These are phyloP conservation scores for Glomus cerebriforme DNA, from an alignment of 192 early-diverging fungal species.

Conservation along the genomic window DNA sequence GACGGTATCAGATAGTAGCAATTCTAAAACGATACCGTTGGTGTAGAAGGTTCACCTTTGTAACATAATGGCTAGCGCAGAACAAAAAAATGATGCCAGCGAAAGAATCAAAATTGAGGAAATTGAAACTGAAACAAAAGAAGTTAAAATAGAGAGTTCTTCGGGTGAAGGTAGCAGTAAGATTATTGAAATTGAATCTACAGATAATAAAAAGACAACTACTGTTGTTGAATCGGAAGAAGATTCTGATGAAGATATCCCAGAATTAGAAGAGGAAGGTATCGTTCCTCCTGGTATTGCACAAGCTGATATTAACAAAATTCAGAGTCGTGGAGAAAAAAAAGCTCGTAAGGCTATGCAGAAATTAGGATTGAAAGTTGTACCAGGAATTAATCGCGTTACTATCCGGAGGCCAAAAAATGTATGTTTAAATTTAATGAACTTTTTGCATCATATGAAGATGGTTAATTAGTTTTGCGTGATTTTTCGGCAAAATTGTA, in stretches of 20 bases:
- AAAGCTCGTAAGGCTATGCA: conserved; percentile 97
- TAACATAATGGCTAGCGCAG: neutral
- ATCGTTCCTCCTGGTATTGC: conserved; percentile 6
- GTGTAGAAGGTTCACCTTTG: neutral
- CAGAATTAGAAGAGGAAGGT: conserved; percentile 42
- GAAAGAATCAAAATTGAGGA: neutral
- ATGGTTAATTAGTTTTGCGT: neutral
- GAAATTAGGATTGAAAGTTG: conserved; percentile 87
- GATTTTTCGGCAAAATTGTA: neutral
- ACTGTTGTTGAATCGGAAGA: conserved; percentile 38
- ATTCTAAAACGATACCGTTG: no score
- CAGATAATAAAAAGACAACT: conserved; percentile 1
- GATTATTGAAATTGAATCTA: neutral
- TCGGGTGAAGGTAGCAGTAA: neutral
- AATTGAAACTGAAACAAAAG: neutral
- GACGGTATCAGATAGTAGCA: no score
- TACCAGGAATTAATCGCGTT: conserved; percentile 86
- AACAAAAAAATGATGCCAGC: neutral
- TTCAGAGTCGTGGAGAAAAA: conserved; percentile 84
- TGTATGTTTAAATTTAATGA: conserved; percentile 47
- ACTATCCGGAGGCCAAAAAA: conserved; percentile 82
- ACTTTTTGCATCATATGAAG: no score
- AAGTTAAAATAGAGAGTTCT: neutral
- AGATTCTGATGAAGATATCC: conserved; percentile 42
- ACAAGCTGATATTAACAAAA: conserved; percentile 34